phyloP scores from a whole-genome alignment of 2,329 filamentous ascomycete genomes.

The Anthostomella pinea region DNA sequence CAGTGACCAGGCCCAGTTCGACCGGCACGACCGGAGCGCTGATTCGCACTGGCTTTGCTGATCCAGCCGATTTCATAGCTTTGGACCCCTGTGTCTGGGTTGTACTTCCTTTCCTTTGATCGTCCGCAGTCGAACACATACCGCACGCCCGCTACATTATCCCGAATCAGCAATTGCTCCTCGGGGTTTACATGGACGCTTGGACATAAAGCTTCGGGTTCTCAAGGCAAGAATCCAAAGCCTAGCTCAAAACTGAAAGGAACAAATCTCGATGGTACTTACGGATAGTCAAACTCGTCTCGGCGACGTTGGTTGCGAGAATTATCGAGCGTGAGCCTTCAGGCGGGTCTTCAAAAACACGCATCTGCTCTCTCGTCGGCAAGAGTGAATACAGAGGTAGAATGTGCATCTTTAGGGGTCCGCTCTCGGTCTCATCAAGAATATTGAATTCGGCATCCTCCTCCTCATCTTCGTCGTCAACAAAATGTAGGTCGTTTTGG shows the following conservation, averaged over 20 bases:
- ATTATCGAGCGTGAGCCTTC: conserved; percentile 83
- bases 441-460: conserved; percentile 67
- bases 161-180: not conserved
- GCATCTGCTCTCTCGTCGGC: conserved; percentile 84
- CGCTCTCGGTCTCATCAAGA: conserved; percentile 59
- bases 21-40: conserved; percentile 89
- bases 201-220: not conserved
- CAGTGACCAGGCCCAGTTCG: conserved; percentile 95
- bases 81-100: conserved; percentile 85
- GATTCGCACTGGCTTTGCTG: conserved; percentile 92
- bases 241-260: conserved; percentile 89
- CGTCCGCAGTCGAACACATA: conserved; percentile 84
- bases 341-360: conserved; percentile 82
- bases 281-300: conserved; percentile 88
- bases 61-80: conserved; percentile 96
- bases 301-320: conserved; percentile 92
- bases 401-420: conserved; percentile 75
- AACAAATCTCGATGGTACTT: conserved; percentile 40
- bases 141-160: conserved; percentile 58
- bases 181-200: not conserved
- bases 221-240: conserved; percentile 55
- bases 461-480: conserved; percentile 57
- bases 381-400: conserved; percentile 93
- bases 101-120: conserved; percentile 87
- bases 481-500: conserved; percentile 49